phyloP scores from a whole-genome alignment of 345 rosid genomes.

The Ceriops zippeliana region DNA sequence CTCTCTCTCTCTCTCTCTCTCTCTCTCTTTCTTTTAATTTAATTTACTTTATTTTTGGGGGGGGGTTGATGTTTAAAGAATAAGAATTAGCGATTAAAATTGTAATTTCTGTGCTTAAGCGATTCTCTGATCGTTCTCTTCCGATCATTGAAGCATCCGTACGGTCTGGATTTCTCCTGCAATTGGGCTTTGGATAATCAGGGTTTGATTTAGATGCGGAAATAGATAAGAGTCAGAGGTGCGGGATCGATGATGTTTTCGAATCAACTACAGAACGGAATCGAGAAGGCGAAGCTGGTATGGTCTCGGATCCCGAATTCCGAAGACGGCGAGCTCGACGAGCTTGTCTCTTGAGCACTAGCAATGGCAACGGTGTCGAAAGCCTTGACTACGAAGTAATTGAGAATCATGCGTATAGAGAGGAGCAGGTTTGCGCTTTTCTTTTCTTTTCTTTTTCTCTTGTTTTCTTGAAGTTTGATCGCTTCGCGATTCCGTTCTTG shows the following conservation, averaged over 20 bases:
- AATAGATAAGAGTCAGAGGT: conserved; percentile 3
- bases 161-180: background rate
- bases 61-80: background rate
- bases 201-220: conserved; percentile 11
- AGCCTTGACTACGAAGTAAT: conserved; percentile 95
- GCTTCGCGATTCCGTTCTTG: no score
- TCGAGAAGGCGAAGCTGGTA: conserved; percentile 61
- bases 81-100: no score
- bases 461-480: background rate
- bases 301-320: conserved; percentile 87
- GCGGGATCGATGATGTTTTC: conserved; percentile 54
- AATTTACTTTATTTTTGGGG: background rate
- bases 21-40: background rate
- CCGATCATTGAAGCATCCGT: background rate
- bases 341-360: conserved; percentile 38
- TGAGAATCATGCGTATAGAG: conserved; percentile 88
- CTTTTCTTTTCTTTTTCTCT: background rate
- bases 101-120: no score
- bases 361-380: conserved; percentile 46
- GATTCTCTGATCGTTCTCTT: background rate
- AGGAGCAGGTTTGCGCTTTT: conserved; percentile 59
- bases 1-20: conserved; percentile 2
- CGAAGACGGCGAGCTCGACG: conserved; percentile 61
- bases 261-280: conserved; percentile 78
- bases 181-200: conserved; percentile 12